Evolutionary conservation across 2,329 filamentous ascomycete genomes (phyloP), one percentile per base, ranked within the genome.

Genomic region (Monilinia fructicola): DNA sequence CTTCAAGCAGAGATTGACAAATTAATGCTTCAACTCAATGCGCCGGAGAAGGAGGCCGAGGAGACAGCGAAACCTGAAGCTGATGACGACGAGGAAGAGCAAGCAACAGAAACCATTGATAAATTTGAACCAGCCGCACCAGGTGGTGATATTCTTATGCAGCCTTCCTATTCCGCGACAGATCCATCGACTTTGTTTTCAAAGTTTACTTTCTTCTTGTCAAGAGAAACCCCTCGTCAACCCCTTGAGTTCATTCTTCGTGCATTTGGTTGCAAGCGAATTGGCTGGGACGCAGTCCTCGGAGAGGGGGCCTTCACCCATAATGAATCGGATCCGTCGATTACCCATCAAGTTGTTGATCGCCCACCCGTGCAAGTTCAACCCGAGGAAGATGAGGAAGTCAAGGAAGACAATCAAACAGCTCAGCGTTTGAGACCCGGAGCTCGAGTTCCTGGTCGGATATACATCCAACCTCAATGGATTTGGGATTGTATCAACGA

Each of bases 401-500:
- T 82, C 58, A 81, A 73, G 38, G 84, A 85, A 70, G 87, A 89
- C 73, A 88, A 84, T 78, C 86, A 86, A 79, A 90, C 82, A 69
- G 81, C 80, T 58, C 85, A 84, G 77, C 85, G 83, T 77, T 79
- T 87, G 65, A 81, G 77, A 35, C 78, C 78, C 67, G 90, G 91
- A 74, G 87, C 87, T 70, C 87, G 93, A 69, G 90, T 98, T 69
- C 93, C 94, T n/a, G 94, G 94, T 46, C 86, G 95, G 71, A 92
- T 88, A 70, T 99, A 99, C 73, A 81, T 99, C 66, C 95, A 99
- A 81, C 95, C 95, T 26, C 95, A 99, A 77, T 99, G 96, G 94
- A 88, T 99, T 4, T 99, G 95, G 95, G 95, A 99, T 76, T 94
- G 91, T 74, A 82, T 97, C 77, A 99, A 99, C 77, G 91, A 95